Evolutionary conservation across 2,329 filamentous ascomycete species (phyloP), one percentile per base, ranked within the genome.

Genomic region (Diaporthe helianthi): DNA sequence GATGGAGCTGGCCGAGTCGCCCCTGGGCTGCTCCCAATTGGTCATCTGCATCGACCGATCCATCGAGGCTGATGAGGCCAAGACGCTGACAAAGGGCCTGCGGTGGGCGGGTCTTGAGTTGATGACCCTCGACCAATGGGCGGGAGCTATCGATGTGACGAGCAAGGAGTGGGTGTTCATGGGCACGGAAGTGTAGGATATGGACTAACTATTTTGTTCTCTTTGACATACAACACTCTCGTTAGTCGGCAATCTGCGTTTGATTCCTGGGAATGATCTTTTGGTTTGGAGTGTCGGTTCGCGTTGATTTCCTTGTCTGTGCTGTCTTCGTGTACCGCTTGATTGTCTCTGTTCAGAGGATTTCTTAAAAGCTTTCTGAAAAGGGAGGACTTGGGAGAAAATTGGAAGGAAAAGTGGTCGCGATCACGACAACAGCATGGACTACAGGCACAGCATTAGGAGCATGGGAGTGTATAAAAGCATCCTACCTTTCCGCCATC

Each of bases 51-150:
- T 97, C 72, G 93, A 95, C 79, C 92, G 93, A 72, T 83, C 84
- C 54, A 88, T 91, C 72, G 85, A 88, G 47, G 80, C 85, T 31
- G 82, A 86, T 70, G 89, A 92, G 72, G 83, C 87, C 69, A 88
- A 90, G 74, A 84, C 89, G 69, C 84, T 95, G 74, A 89, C 92
- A 76, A 93, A 92, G 79, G 94, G 93, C 76, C 87, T 98, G 64
- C 92, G 94, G 78, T 98, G 94, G 94, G 94, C 97, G 73, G 94
- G 94, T 67, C 97, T 97, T 77, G 92, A 93, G 77, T 86, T 95
- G 73, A 90, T 89, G 61, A 95, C 92, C 29, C 85, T 98, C 52
- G 90, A 94, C 74, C 87, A 89, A 74, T 97, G 93, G 91, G 86
- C 88, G 19, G 82, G 84, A 54, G 84, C 85, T 47, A 78, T 86